These are phyloP conservation scores for Anthracocystis panici-leucophaei DNA, from an alignment of 1,284 basidiomycete genomes.

Conservation along the genomic window DNA sequence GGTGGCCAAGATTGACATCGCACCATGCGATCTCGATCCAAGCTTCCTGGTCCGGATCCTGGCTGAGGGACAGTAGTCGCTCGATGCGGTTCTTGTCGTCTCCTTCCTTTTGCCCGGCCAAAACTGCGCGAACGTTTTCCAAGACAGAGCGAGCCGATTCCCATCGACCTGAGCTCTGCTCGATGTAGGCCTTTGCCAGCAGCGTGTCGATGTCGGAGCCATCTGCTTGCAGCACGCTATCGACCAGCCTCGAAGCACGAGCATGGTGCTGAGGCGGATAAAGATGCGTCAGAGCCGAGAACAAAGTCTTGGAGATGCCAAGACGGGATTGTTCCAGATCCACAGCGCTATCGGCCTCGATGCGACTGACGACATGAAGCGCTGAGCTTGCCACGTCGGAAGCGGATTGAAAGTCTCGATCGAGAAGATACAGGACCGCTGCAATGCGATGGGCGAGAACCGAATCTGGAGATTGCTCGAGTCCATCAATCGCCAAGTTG, in stretches of 20 bases:
- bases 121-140: constrained; percentile 68
- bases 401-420: constrained; percentile 77
- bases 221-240: constrained; percentile 77
- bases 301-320: constrained; percentile 77
- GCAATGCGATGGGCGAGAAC: constrained; percentile 81
- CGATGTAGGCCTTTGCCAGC: constrained; percentile 81
- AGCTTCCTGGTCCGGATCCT: constrained; percentile 76
- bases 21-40: constrained; percentile 90
- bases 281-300: constrained; percentile 82
- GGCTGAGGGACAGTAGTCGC: constrained; percentile 69
- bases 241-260: constrained; percentile 80
- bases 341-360: constrained; percentile 74
- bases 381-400: constrained; percentile 52
- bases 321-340: constrained; percentile 80
- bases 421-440: constrained; percentile 79
- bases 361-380: constrained; percentile 23
- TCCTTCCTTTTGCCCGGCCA: constrained; percentile 6
- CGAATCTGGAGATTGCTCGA: constrained; percentile 75
- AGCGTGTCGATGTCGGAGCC: constrained; percentile 78
- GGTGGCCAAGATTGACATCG: constrained; percentile 75
- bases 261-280: constrained; percentile 90
- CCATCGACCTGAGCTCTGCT: constrained; percentile 79
- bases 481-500: constrained; percentile 72
- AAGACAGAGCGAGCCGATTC: constrained; percentile 78
- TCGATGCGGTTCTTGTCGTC: constrained; percentile 66